phyloP scores from a whole-genome alignment of 2,329 filamentous ascomycete genomes.

The Pyrenophora tritici-repentis region DNA sequence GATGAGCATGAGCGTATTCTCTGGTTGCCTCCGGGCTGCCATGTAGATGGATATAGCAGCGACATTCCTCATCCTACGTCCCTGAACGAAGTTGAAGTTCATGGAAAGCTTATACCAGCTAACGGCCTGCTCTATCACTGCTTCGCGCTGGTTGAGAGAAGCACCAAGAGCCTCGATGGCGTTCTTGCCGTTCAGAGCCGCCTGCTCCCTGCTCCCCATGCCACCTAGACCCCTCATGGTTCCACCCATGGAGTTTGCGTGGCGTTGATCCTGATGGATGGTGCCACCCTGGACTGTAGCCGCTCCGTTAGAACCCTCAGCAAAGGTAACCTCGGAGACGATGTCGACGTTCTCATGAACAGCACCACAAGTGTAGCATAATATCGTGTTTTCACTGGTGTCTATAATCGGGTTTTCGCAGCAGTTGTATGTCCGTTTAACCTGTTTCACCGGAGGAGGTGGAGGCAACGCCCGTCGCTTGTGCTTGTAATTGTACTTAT shows the following conservation, averaged over 20 bases:
- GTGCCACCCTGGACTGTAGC: slow-evolving; percentile 90
- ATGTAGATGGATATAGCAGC: slow-evolving; percentile 91
- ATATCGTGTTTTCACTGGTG: slow-evolving; percentile 22
- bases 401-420: slow-evolving; percentile 36
- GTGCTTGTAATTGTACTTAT: slow-evolving; percentile 22
- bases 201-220: slow-evolving; percentile 64
- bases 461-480: slow-evolving; percentile 27
- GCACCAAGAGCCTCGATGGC: slow-evolving; percentile 48
- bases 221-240: slow-evolving; percentile 53
- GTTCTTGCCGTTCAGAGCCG: slow-evolving; percentile 61
- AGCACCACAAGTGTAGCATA: slow-evolving; percentile 81
- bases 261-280: slow-evolving; percentile 82
- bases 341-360: slow-evolving; percentile 87
- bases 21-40: slow-evolving; percentile 77
- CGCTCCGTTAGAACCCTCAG: slow-evolving; percentile 82
- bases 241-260: slow-evolving; percentile 65
- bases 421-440: slow-evolving; percentile 27
- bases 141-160: slow-evolving; percentile 46
- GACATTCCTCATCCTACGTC: slow-evolving; percentile 81
- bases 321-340: slow-evolving; percentile 88
- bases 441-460: slow-evolving; percentile 21
- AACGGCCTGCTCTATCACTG: slow-evolving; percentile 47
- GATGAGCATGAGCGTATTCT: slow-evolving; percentile 89
- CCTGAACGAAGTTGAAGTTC: slow-evolving; percentile 65
- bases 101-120: slow-evolving; percentile 55